These are phyloP conservation scores for Anacardium occidentale DNA, from an alignment of 345 rosid species.

Conservation along the genomic window DNA sequence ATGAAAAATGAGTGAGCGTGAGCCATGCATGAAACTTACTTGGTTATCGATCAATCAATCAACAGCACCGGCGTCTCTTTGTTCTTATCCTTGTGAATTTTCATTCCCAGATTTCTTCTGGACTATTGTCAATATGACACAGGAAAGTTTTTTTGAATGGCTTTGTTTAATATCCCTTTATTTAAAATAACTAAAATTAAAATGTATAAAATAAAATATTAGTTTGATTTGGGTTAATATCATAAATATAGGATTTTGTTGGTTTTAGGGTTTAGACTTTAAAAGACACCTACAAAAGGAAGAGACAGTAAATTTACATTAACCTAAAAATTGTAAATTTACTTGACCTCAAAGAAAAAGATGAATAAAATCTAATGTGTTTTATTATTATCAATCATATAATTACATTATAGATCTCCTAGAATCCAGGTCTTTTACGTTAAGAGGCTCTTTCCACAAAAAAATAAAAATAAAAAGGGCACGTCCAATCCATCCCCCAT, in stretches of 20 bases:
- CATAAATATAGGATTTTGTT: too few species aligned
- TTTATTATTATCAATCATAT: not conserved
- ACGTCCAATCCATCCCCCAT: conserved; percentile 3
- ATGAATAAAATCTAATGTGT: not conserved
- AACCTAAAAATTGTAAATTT: too few species aligned
- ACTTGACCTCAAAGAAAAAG: not conserved
- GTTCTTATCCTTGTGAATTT: conserved; percentile 24
- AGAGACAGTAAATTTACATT: too few species aligned
- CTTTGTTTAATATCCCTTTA: too few species aligned
- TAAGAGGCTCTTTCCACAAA: not conserved
- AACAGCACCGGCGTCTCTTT: conserved; percentile 17
- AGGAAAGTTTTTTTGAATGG: too few species aligned
- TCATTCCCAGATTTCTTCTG: not conserved
- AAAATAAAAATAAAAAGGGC: conserved; percentile 16
- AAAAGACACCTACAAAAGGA: too few species aligned
- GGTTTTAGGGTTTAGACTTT: too few species aligned
- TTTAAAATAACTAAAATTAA: too few species aligned
- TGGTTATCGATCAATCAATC: conserved; percentile 10
- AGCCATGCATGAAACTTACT: conserved; percentile 13
- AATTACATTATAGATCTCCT: conserved; percentile 17
- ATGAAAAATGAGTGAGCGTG: not conserved
- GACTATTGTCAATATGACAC: too few species aligned
- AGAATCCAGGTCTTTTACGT: conserved; percentile 33
- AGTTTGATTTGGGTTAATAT: too few species aligned
- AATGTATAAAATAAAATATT: too few species aligned